Percentiles rank a stretch among this genome's conserved stretches.
Evolutionary conservation across 1,284 basidiomycete species (phyloP).

Genomic region (Microbotryum violaceum): DNA sequence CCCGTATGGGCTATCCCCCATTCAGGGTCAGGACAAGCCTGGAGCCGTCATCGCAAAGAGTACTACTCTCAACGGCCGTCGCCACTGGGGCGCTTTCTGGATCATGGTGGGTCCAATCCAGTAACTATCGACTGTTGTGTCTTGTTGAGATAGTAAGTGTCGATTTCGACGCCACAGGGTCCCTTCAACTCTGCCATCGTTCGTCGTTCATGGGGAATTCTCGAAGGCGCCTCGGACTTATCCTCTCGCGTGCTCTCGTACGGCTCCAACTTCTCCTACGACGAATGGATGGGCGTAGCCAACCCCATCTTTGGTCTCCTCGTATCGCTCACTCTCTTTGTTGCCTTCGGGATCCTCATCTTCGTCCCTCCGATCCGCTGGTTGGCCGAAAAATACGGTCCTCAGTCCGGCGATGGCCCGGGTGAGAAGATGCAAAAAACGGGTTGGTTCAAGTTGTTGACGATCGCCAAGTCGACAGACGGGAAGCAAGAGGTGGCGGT

Average conservation of each 20-base stretch:
- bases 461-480: conserved; percentile 32
- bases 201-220: conserved; percentile 35
- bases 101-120: conserved; percentile 19
- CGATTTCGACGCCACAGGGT: neutral
- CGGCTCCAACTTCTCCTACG: conserved; percentile 22
- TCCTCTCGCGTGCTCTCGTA: conserved; percentile 8
- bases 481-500: conserved; percentile 25
- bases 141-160: too few species aligned
- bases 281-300: conserved; percentile 19
- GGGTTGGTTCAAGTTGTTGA: conserved; percentile 33
- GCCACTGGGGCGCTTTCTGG: conserved; percentile 24
- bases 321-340: conserved; percentile 32
- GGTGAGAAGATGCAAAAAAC: conserved; percentile 18
- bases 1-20: conserved; percentile 27
- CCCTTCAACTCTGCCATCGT: conserved; percentile 31
- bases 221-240: conserved; percentile 20
- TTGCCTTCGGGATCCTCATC: conserved; percentile 31
- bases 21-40: conserved; percentile 6
- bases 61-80: conserved; percentile 1
- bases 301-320: conserved; percentile 29
- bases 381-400: conserved; percentile 27
- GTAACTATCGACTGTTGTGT: too few species aligned
- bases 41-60: conserved; percentile 6
- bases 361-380: conserved; percentile 30
- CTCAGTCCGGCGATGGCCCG: conserved; percentile 34